Evolutionary conservation across 176 grass and related monocot species (phyloP).

Genomic region (Alopecurus myosuroides): DNA sequence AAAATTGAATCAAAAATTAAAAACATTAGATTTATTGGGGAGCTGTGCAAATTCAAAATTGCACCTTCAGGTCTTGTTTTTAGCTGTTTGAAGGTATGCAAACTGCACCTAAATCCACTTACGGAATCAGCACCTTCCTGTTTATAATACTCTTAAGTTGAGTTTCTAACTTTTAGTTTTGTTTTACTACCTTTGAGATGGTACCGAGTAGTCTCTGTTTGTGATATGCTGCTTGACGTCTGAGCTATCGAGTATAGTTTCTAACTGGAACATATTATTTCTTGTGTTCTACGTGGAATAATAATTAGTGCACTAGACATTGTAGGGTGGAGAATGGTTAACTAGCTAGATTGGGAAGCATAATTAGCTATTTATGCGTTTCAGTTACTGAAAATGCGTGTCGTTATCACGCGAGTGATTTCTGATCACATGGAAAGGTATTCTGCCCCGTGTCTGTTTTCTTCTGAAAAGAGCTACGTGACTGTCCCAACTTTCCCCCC

Average conservation of each 20-base stretch:
- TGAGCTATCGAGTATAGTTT: background rate
- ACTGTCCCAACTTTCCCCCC: background rate
- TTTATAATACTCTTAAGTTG: conserved; percentile 3
- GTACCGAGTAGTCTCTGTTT: background rate
- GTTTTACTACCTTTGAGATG: conserved; percentile 7
- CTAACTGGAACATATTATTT: background rate
- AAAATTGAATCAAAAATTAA: conserved; percentile 97
- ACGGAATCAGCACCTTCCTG: background rate
- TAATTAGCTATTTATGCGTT: background rate
- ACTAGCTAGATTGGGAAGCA: background rate
- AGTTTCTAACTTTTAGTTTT: conserved; percentile 3
- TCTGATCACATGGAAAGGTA: background rate
- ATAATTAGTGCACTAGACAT: background rate
- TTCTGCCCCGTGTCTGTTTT: background rate
- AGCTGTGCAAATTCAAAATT: conserved; percentile 93
- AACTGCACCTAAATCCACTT: background rate
- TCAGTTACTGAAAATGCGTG: background rate
- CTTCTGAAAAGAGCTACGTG: background rate
- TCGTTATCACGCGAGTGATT: background rate
- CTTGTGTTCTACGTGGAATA: background rate
- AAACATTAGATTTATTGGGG: conserved; percentile 96
- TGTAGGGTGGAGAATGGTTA: background rate
- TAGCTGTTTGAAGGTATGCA: conserved; percentile 88
- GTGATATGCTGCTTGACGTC: background rate
- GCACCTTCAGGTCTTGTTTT: conserved; percentile 71